A percentile compares a stretch with the other conserved stretches of the same genome.
phyloP scores from a whole-genome alignment of 257 asterid species.

The Nicotiana tabacum region DNA sequence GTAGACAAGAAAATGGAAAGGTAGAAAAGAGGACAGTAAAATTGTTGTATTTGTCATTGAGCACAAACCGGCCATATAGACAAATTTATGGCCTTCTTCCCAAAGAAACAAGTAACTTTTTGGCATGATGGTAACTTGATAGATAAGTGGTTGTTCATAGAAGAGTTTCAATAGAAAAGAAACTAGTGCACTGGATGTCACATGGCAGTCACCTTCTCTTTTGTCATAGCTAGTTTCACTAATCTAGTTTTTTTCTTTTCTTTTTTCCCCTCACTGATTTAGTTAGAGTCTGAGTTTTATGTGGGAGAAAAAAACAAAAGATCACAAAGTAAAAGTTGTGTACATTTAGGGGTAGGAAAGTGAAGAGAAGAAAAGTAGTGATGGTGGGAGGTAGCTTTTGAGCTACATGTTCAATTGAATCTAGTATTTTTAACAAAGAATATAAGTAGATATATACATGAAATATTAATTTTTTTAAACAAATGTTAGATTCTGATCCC shows the following conservation, averaged over 20 bases:
- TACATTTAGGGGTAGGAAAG: background rate
- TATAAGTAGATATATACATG: background rate
- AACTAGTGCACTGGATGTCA: constrained; percentile 26
- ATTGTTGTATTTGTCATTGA: constrained; percentile 8
- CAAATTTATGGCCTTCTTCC: constrained; percentile 6
- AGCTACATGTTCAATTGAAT: background rate
- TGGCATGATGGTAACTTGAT: constrained; percentile 9
- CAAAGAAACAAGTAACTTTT: constrained; percentile 1
- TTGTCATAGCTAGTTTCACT: constrained; percentile 20
- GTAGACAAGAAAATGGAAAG: constrained; percentile 1
- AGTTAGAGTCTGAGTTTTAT: constrained; percentile 5
- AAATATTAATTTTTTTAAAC: background rate
- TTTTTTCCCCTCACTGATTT: background rate
- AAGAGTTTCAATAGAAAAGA: constrained; percentile 10
- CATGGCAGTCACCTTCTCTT: constrained; percentile 28
- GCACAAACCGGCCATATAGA: constrained; percentile 7
- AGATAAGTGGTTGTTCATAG: constrained; percentile 13
- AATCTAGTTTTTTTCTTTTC: background rate
- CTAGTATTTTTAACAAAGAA: background rate
- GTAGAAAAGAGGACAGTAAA: background rate
- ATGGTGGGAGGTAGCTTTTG: background rate
- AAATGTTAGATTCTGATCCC: background rate
- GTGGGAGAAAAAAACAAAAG: background rate
- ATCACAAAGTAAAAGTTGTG: background rate
- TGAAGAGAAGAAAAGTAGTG: background rate